These are phyloP conservation scores for Dillenia turbinata DNA, from an alignment of 164 flowering plant species.

Conservation along the genomic window DNA sequence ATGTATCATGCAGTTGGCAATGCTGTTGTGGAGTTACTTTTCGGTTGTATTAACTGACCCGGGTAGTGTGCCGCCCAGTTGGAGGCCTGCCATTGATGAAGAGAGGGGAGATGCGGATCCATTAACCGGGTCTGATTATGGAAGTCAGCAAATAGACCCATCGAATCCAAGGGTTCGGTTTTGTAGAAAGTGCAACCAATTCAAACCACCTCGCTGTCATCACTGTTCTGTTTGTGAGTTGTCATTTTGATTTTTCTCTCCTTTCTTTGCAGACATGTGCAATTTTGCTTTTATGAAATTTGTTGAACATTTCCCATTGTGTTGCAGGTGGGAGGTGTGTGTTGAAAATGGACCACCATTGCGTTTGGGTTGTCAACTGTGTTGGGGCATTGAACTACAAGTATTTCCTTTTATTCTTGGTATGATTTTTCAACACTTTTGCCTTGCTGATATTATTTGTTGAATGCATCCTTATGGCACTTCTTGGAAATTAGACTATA, in stretches of 20 bases:
- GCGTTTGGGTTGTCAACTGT: slow-evolving; percentile 99
- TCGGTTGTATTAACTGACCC: slow-evolving; percentile 95
- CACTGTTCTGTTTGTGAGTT: slow-evolving; percentile 98
- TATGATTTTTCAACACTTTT: slow-evolving; percentile 19
- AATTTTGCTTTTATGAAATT: no score
- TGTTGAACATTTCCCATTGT: not conserved
- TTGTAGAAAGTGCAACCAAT: slow-evolving; percentile 91
- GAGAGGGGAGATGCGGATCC: slow-evolving; percentile 84
- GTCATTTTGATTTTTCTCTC: not conserved
- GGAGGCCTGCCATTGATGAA: slow-evolving; percentile 87
- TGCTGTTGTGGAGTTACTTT: slow-evolving; percentile 97
- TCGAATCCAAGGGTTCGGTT: slow-evolving; percentile 48
- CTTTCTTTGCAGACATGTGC: not conserved
- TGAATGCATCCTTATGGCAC: no score
- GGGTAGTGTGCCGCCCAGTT: slow-evolving; percentile 85
- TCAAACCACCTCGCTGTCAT: slow-evolving; percentile 98
- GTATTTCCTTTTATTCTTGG: slow-evolving; percentile 96
- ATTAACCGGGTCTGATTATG: slow-evolving; percentile 44
- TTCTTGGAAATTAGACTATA: no score
- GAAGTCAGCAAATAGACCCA: slow-evolving; percentile 24
- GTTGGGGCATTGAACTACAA: slow-evolving; percentile 97
- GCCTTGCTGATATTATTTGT: no score
- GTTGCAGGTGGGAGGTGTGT: slow-evolving; percentile 95
- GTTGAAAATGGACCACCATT: slow-evolving; percentile 98
- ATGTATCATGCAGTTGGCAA: slow-evolving; percentile 57